Percentiles rank a stretch among this genome's conserved stretches.
These are phyloP conservation scores for Curvularia spicifera DNA, from an alignment of 2,329 filamentous ascomycete genomes.

Conservation along the genomic window DNA sequence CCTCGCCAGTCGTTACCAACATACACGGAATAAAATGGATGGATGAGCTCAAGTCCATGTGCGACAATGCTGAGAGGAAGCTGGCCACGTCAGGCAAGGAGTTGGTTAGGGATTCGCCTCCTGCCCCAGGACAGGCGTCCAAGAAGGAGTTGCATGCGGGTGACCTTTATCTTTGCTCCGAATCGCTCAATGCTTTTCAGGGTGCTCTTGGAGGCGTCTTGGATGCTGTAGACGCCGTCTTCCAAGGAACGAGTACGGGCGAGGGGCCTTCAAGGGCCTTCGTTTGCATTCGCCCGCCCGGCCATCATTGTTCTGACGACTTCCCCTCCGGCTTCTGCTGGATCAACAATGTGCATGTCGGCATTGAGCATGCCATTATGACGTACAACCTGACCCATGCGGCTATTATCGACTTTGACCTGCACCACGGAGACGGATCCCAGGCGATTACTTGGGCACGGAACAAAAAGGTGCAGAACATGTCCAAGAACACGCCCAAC, in stretches of 20 bases:
- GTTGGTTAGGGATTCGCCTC: constrained; percentile 62
- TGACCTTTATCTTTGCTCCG: constrained; percentile 87
- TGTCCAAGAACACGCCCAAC: constrained; percentile 72
- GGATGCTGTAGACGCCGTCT: constrained; percentile 88
- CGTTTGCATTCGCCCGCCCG: constrained; percentile 89
- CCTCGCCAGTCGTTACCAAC: constrained; percentile 79
- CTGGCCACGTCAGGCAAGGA: constrained; percentile 80
- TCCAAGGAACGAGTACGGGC: constrained; percentile 58
- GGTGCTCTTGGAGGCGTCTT: constrained; percentile 91
- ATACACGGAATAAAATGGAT: constrained; percentile 94
- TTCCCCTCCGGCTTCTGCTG: constrained; percentile 97
- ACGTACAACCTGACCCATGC: constrained; percentile 89
- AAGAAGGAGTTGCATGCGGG: constrained; percentile 79
- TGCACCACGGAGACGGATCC: constrained; percentile 68
- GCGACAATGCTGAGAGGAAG: constrained; percentile 77
- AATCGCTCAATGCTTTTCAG: constrained; percentile 86
- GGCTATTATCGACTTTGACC: constrained; percentile 64
- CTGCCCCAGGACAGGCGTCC: constrained; percentile 55
- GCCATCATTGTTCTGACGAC: constrained; percentile 90
- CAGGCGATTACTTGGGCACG: constrained; percentile 92
- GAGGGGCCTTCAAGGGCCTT: constrained; percentile 77
- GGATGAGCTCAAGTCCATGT: constrained; percentile 87
- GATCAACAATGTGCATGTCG: constrained; percentile 98
- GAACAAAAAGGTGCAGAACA: constrained; percentile 71
- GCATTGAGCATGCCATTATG: constrained; percentile 87